Evolutionary conservation across 768 basidiomycete species (phyloP).

Genomic region (Russula compacta): DNA sequence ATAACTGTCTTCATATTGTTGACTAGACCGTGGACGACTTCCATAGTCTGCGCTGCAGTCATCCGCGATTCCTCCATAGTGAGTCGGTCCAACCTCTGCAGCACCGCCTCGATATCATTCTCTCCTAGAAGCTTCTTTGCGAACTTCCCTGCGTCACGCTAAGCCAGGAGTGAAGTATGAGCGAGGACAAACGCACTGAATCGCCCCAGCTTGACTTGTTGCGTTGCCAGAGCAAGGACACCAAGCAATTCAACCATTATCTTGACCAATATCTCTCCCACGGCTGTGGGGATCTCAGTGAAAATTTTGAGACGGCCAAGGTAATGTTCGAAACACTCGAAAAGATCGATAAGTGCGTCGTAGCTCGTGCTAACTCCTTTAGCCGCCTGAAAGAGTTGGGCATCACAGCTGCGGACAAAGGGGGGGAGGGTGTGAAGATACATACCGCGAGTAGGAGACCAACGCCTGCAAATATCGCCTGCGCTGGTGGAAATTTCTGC

Average conservation of each 20-base stretch:
- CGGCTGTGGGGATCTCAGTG: background rate
- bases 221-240: background rate
- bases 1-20: slow-evolving; percentile 1
- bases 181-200: background rate
- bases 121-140: background rate
- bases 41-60: background rate
- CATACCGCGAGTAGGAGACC: background rate
- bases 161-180: background rate
- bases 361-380: background rate
- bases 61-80: background rate
- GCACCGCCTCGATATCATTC: background rate
- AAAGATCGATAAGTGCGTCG: background rate
- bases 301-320: background rate
- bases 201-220: background rate
- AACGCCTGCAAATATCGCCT: background rate
- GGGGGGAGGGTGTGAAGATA: too few species aligned
- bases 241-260: background rate
- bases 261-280: background rate
- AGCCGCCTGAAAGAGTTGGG: background rate
- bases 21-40: background rate
- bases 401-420: too few species aligned
- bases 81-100: background rate
- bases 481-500: background rate
- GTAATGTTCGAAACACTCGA: background rate
- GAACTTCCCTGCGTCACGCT: background rate